phyloP scores from a whole-genome alignment of 2,329 filamentous ascomycete genomes.

The Penicillium sclerotiorum region DNA sequence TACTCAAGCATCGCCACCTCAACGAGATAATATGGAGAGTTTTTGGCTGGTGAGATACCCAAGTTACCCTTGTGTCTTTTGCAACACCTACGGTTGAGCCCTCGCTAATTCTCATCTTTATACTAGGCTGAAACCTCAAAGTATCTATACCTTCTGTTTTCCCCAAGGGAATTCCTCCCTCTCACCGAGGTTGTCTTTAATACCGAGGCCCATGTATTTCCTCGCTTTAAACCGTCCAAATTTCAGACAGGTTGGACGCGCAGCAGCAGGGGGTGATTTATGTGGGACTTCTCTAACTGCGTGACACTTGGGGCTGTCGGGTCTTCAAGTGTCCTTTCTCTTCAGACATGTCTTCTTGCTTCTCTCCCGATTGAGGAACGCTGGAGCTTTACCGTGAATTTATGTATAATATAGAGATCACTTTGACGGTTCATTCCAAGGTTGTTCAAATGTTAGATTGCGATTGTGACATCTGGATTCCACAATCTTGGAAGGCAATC shows the following conservation, averaged over 20 bases:
- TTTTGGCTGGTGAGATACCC: constrained; percentile 84
- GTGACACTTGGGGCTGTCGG: no score
- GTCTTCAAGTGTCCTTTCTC: no score
- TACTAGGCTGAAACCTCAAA: constrained; percentile 76
- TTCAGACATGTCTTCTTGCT: no score
- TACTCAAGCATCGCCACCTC: constrained; percentile 65
- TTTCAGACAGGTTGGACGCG: constrained; percentile 10
- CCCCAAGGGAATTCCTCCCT: constrained; percentile 74
- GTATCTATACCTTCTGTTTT: constrained; percentile 92
- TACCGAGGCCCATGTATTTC: constrained; percentile 74
- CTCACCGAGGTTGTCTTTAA: constrained; percentile 86
- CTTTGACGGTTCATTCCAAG: no score
- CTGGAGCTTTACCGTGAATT: no score
- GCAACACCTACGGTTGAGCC: background rate
- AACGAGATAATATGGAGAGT: constrained; percentile 90
- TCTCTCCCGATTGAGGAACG: no score
- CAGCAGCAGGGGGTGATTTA: no score
- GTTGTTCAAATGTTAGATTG: no score
- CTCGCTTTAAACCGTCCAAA: constrained; percentile 3
- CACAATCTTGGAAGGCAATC: no score
- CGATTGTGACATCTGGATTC: no score
- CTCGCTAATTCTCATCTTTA: background rate
- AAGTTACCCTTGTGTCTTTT: background rate
- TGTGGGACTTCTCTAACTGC: no score
- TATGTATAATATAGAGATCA: no score